Base-by-base conservation (phyloP, 2,329 filamentous ascomycete genomes). In the Pseudopithomyces chartarum region DNA sequence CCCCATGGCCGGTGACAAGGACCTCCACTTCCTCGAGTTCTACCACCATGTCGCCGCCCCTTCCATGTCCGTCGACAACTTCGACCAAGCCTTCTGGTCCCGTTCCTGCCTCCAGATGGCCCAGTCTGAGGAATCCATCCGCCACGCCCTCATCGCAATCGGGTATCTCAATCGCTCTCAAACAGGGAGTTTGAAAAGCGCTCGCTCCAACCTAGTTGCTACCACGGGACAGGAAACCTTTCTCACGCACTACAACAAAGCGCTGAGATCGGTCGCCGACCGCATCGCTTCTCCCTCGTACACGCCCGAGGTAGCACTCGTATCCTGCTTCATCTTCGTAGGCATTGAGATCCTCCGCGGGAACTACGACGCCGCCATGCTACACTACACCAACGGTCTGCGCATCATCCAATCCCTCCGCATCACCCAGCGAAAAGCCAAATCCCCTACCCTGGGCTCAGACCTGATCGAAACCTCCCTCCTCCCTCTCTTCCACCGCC, bases 361-460 rank as follows among this genome's bases (percentile, higher is more conserved):
- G 1, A 74, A 78, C 32, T 79, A 78, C 46, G 61, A 68, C 11
- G 69, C 76, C 0, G 79, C 73, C 12, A 73, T 76, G 29, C 61
- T 64, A 3, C 81, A 83, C 60, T 70, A 83, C 6, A 70, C 73
- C n/a, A 80, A 71, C 39, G 81, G 81, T 0, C 53, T 82, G 3
- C 76, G 71, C 38, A 66, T 82, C 19, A 59, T 71, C 17, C 38
- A 59, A 12, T 60, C 64, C 33, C 59, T 59, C 40, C 44, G 56
- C 32, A 50, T 55, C 40, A 55, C 47, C 19, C 29, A 40, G 26
- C 33, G 26, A 15, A 15, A 23, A 20, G 22, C 13, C 36, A 33
- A 22, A 19, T 47, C 7, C 38, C 19, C 29, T 29, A 34, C 2
- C 19, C 19, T 19, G 10, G 40, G 50, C 5, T 52, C 50, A 19